Conservation (phyloP, 73 alveolate genomes). For the Durusdinium trenchii region DNA sequence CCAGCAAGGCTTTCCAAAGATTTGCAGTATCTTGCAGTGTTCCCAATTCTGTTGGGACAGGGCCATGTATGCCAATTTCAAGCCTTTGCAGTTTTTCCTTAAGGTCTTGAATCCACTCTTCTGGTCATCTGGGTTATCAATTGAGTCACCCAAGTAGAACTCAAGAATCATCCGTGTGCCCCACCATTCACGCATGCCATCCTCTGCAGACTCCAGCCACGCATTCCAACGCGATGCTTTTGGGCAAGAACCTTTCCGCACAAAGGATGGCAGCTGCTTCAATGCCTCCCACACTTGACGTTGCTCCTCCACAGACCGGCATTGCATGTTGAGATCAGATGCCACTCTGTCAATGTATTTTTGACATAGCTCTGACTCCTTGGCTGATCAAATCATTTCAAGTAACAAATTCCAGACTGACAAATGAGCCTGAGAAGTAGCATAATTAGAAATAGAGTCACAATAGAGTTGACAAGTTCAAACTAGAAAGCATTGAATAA, state of each 20-base stretch:
- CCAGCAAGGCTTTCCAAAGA: background rate
- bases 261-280: background rate
- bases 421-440: background rate
- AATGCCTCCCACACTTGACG: background rate
- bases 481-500: background rate
- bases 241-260: background rate
- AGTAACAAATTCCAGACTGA: background rate
- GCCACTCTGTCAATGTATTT: background rate
- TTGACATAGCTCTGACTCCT: background rate
- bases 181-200: background rate
- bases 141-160: background rate
- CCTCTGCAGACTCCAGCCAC: background rate
- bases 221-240: background rate
- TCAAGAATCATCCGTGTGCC: background rate
- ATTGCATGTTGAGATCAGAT: background rate
- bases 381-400: too few relatives aligned
- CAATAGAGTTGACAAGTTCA: background rate
- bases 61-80: background rate
- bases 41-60: conserved; percentile 2
- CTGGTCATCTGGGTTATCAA: background rate
- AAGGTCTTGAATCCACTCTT: background rate
- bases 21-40: background rate
- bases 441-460: background rate
- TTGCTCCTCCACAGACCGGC: background rate
- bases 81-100: background rate